Conservation (phyloP, 345 rosid species). For the Luvunga scandens region DNA sequence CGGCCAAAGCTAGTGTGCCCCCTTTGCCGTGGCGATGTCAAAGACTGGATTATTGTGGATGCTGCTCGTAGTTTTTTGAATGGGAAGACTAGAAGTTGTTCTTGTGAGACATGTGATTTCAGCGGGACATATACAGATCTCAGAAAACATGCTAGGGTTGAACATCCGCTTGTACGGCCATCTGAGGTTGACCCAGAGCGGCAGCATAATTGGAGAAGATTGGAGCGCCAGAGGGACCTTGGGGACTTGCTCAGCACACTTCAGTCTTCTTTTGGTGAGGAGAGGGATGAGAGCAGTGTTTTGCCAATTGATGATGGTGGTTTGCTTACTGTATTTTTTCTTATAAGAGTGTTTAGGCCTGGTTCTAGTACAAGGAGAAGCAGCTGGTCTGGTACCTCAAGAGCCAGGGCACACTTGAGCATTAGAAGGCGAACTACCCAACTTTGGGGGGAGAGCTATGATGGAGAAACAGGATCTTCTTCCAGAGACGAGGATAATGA, state of each 20-base stretch:
- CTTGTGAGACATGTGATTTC: constrained; percentile 77
- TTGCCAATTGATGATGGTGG: constrained; percentile 67
- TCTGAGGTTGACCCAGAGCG: constrained; percentile 90
- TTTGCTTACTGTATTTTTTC: constrained; percentile 84
- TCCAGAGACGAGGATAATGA: constrained; percentile 70
- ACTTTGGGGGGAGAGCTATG: constrained; percentile 84
- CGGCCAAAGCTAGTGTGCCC: constrained; percentile 69
- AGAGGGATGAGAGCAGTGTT: constrained; percentile 50
- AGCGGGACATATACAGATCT: constrained; percentile 77
- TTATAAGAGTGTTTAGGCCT: constrained; percentile 78
- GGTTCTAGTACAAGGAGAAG: constrained; percentile 69
- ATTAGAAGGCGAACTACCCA: constrained; percentile 66
- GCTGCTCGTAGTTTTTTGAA: constrained; percentile 81
- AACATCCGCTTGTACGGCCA: constrained; percentile 84
- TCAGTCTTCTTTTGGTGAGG: constrained; percentile 83
- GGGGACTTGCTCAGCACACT: constrained; percentile 95
- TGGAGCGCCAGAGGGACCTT: constrained; percentile 93
- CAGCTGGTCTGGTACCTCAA: constrained; percentile 71
- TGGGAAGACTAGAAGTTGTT: constrained; percentile 79
- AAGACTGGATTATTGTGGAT: constrained; percentile 74
- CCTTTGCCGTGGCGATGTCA: constrained; percentile 83
- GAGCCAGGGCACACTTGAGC: constrained; percentile 65
- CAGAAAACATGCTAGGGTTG: constrained; percentile 86
- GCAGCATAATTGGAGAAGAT: constrained; percentile 88
- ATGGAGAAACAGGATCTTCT: constrained; percentile 64